Base-by-base conservation (phyloP, 2,329 filamentous ascomycete genomes). In the Aspergillus viridinutans region DNA sequence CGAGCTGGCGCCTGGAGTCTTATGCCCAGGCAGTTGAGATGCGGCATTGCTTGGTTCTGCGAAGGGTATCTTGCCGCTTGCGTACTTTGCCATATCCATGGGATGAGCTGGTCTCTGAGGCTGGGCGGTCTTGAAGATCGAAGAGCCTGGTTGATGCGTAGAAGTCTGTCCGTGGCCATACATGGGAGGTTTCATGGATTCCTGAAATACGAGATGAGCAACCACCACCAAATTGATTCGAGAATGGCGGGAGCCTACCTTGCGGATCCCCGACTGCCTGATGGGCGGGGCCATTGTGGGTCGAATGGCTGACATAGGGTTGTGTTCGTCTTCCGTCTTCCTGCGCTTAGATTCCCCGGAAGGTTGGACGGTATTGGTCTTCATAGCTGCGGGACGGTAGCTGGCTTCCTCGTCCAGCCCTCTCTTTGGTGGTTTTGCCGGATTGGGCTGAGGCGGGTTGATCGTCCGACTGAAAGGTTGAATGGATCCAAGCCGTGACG, bases 51-150 rank as follows among this genome's bases (percentile, higher is more conserved):
- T 78, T 58, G 85, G 85, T 21, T 92, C 84, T 6, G 91, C 91
- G 69, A 97, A 97, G 2, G 91, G 90, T 64, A 97, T 97, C 28
- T 89, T 86, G n/a, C 86, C 90, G 74, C 89, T 96, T 7, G 90
- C 90, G 58, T 93, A 87, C 69, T 93, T 90, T n/a, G 88, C 85
- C 85, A 93, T 92, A 64, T 94, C 90, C 68, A 92, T 79, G 1
- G 89, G 89, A 66, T 92, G 87, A 1, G 79, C 81, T 3, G 82
- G 76, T 71, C 88, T 87, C 52, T 78, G 74, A 40, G 89, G 84
- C 62, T 83, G 80, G 48, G 76, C 80, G 42, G 69, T 67, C 59
- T 76, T 76, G 62, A 74, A 72, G 49, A 71, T 67, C 3, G 72
- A 70, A 35, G 70, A 65, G 32, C 67, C 67, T 20, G 65, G 43